A percentile compares a stretch with the other conserved stretches of the same genome.
Conservation (phyloP, 202 grass and related monocot species). For the Alloteropsis angusta region DNA sequence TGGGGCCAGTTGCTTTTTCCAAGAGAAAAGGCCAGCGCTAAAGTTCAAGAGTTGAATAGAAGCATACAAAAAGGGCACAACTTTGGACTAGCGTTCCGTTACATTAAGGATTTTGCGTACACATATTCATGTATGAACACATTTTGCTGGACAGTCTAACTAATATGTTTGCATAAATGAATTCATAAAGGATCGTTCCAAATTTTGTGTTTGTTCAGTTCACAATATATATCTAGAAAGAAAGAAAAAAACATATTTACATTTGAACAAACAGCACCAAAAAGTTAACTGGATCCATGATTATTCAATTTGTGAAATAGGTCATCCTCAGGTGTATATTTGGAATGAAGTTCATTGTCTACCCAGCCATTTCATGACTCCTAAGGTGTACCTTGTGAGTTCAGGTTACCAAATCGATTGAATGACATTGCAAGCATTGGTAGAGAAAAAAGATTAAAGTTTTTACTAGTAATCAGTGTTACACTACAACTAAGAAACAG, state of each 20-base stretch:
- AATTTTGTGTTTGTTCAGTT: not conserved
- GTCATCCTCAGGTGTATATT: not conserved
- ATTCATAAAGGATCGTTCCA: not conserved
- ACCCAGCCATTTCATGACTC: not conserved
- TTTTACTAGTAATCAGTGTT: not conserved
- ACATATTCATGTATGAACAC: not conserved
- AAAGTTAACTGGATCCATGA: not conserved
- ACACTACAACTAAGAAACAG: not conserved
- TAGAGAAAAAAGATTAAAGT: not conserved
- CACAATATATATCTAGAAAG: not conserved
- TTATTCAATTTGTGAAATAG: not conserved
- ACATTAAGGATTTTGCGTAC: not conserved
- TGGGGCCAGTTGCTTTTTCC: not conserved
- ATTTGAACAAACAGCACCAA: not conserved
- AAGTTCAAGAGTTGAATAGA: not conserved
- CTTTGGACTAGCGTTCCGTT: not conserved
- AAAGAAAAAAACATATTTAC: not conserved
- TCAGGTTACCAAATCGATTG: not conserved
- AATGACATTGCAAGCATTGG: not conserved
- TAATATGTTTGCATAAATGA: not conserved
- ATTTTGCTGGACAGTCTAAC: not conserved
- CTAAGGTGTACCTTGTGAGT: not conserved
- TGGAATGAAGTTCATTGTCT: not conserved
- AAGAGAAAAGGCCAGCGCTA: not conserved
- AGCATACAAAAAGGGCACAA: not conserved